Base-by-base conservation (phyloP, 257 asterid species). In the Solanum peruvianum region DNA sequence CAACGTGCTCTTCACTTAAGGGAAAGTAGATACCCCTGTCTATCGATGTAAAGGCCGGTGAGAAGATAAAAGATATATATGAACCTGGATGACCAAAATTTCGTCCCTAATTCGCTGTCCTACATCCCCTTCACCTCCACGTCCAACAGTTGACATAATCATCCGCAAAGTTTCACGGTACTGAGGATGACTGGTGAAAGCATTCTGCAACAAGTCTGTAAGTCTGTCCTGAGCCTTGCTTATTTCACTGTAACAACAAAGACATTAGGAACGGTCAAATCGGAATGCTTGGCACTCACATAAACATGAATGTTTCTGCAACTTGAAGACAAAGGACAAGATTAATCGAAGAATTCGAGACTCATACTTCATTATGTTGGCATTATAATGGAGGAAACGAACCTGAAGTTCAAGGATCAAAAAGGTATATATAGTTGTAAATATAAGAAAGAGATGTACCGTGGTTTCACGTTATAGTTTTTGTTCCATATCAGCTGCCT, bases 81-180 rank as follows among this genome's bases (percentile, higher is more conserved):
- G 66, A 64, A 96, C 99, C 99, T 97, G 99, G 87, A 97, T 92
- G 86, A 97, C 99, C 87, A 97, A 91, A 88, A 97, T 97, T 89
- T 97, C 99, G 89, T 97, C 99, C 91, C 99, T 94, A 89, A 97
- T 97, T 62, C 99, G 91, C 91, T 97, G 99, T 64, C 99, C 99
- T 37, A 97, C 99, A 90, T 97, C 99, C 84, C 99, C 99, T 93
- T 97, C 99, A 92, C 98, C 99, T 90, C 99, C 99, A 88, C 99
- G 98, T 60, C 99, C 99, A 60, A 97, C 98, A 90, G 99, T 95
- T 73, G 99, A 94, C 99, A 97, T 89, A 69, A 96, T 96, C 98
- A 97, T 93, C 15, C 98, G 96, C 88, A 93, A 47, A 88, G 93
- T 88, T 93, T 95, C 99, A 84, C 95, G 95, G 88, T 93, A 93